Conservation (phyloP, 2,329 filamentous ascomycete genomes). For the Penicillium sp. region DNA sequence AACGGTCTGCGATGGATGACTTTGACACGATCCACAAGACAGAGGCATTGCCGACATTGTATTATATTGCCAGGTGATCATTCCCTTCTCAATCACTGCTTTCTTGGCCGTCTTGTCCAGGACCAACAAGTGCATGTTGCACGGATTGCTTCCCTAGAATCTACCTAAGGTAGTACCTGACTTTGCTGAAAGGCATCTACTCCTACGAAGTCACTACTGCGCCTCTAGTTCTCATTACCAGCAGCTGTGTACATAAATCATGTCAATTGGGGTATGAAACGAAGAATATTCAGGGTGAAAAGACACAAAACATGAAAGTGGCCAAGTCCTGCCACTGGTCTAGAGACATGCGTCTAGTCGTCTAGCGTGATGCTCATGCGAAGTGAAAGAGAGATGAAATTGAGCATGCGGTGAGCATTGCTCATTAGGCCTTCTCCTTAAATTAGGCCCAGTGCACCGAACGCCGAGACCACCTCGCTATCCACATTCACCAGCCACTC, state of each 20-base stretch:
- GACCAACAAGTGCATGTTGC: slow-evolving; percentile 79
- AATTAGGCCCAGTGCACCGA: slow-evolving; percentile 41
- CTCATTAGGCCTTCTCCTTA: slow-evolving; percentile 17
- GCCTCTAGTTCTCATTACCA: not conserved
- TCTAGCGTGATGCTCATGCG: not conserved
- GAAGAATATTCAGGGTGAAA: not conserved
- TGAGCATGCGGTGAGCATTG: not conserved
- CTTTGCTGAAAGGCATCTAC: not conserved
- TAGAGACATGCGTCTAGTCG: not conserved
- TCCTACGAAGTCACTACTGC: not conserved
- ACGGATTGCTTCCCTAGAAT: slow-evolving; percentile 70
- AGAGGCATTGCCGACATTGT: slow-evolving; percentile 56
- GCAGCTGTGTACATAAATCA: not conserved
- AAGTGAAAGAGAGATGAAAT: not conserved
- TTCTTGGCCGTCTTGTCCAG: slow-evolving; percentile 86
- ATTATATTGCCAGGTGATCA: slow-evolving; percentile 95
- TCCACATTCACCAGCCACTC: slow-evolving; percentile 50
- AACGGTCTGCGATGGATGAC: too few relatives aligned
- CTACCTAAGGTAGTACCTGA: not conserved
- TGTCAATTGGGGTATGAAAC: slow-evolving; percentile 1
- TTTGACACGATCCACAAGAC: too few relatives aligned
- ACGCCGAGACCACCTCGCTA: slow-evolving; percentile 43
- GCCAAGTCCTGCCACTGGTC: not conserved
- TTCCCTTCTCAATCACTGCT: slow-evolving; percentile 75
- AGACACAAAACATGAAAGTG: not conserved